Evolutionary conservation across 176 grass and related monocot species (phyloP).

Genomic region (Rhynchospora breviuscula): DNA sequence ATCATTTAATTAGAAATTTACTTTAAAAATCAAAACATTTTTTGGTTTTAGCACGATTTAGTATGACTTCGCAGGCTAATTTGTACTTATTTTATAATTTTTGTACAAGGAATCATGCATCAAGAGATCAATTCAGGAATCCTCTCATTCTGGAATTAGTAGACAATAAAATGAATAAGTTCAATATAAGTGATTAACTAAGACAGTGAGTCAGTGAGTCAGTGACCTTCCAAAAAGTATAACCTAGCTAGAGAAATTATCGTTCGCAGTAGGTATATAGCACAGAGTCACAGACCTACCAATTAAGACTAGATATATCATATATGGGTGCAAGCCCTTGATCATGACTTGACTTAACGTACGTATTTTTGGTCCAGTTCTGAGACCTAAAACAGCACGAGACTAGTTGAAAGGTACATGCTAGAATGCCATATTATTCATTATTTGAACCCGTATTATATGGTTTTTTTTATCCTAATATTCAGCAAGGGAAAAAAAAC

Average conservation of each 20-base stretch:
- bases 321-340: neutral
- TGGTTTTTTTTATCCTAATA: no score
- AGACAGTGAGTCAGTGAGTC: neutral
- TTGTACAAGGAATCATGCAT: no score
- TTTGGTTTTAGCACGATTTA: no score
- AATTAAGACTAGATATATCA: neutral
- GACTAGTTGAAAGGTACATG: neutral
- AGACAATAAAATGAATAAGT: neutral
- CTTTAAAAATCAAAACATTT: no score
- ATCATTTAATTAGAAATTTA: no score
- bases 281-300: neutral
- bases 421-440: no score
- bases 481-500: no score
- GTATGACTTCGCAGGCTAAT: no score
- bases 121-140: no score
- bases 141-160: no score
- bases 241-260: neutral
- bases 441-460: no score
- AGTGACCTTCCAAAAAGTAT: neutral
- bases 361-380: neutral
- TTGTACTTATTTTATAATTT: no score
- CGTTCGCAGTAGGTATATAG: neutral
- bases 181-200: neutral
- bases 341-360: neutral
- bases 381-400: neutral